Evolutionary conservation across 2,329 filamentous ascomycete species (phyloP).

Genomic region (Thermothelomyces thermophilus): DNA sequence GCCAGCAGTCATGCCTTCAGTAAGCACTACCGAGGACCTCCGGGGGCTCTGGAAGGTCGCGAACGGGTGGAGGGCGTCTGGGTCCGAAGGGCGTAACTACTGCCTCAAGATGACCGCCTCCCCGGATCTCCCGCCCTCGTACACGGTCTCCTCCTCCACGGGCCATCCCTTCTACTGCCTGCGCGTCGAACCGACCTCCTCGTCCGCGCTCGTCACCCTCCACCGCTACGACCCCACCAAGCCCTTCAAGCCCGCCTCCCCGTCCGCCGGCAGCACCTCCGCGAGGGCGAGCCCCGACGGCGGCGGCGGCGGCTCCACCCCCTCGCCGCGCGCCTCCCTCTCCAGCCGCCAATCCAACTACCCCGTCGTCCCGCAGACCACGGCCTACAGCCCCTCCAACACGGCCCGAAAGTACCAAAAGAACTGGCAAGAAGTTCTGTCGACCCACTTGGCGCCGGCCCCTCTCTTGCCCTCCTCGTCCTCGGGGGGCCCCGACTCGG

Average conservation of each 20-base stretch:
- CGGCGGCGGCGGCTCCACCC: conserved; percentile 17
- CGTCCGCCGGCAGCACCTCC: conserved; percentile 19
- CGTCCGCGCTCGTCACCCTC: conserved; percentile 54
- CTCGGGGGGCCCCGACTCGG: too few relatives aligned
- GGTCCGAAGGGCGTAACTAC: conserved; percentile 52
- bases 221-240: conserved; percentile 55
- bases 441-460: conserved; percentile 50
- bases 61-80: conserved; percentile 61
- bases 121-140: conserved; percentile 58
- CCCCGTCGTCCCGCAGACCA: not conserved
- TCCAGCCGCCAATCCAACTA: conserved; percentile 13
- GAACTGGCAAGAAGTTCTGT: conserved; percentile 52
- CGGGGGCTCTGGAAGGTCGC: conserved; percentile 61
- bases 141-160: conserved; percentile 54
- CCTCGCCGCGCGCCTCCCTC: conserved; percentile 16
- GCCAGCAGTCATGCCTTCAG: conserved; percentile 40
- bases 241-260: conserved; percentile 41
- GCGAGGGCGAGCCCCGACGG: conserved; percentile 24
- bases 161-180: conserved; percentile 61
- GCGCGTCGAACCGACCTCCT: conserved; percentile 56
- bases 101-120: conserved; percentile 52
- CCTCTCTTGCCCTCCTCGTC: conserved; percentile 28
- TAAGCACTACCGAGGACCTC: conserved; percentile 55
- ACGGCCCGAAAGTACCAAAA: conserved; percentile 36
- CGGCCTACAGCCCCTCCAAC: conserved; percentile 30